Evolutionary conservation across 2,329 filamentous ascomycete genomes (phyloP).

Genomic region (Fusarium dimerum): DNA sequence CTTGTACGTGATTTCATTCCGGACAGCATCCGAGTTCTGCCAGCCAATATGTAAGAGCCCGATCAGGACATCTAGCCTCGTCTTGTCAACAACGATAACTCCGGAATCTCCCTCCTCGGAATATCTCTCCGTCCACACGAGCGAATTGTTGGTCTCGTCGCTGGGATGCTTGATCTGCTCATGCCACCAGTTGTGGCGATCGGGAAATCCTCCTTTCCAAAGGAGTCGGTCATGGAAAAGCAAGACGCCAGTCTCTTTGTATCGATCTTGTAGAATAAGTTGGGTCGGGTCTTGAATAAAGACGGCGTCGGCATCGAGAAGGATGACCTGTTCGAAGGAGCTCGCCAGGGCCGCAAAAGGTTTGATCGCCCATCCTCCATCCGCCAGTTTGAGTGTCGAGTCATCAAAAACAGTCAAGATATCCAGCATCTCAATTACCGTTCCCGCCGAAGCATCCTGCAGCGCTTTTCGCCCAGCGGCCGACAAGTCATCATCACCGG

Average conservation of each 20-base stretch:
- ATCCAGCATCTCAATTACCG: conserved; percentile 34
- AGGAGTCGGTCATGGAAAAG: conserved; percentile 46
- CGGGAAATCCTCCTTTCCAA: conserved; percentile 36
- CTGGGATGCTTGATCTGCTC: conserved; percentile 38
- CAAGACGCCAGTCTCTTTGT: conserved; percentile 34
- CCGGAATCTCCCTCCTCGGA: conserved; percentile 46
- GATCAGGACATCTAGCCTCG: conserved; percentile 36
- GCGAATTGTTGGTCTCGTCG: conserved; percentile 34
- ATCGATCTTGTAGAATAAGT: conserved; percentile 35
- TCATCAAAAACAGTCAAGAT: conserved; percentile 37
- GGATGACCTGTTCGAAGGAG: conserved; percentile 38
- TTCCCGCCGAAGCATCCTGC: conserved; percentile 15
- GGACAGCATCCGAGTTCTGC: conserved; percentile 44
- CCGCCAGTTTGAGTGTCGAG: conserved; percentile 26
- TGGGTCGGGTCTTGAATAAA: conserved; percentile 39
- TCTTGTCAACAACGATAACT: conserved; percentile 44
- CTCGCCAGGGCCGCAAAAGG: conserved; percentile 41
- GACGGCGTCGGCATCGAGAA: conserved; percentile 42
- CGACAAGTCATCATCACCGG: conserved; percentile 35
- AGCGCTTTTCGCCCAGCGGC: conserved; percentile 26
- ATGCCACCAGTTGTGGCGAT: conserved; percentile 41
- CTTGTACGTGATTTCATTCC: conserved; percentile 42
- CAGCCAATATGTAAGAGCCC: conserved; percentile 44
- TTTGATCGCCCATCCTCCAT: conserved; percentile 43
- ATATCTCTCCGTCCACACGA: conserved; percentile 41